Conservation (phyloP, 345 rosid species). For the Gossypium thurberi region DNA sequence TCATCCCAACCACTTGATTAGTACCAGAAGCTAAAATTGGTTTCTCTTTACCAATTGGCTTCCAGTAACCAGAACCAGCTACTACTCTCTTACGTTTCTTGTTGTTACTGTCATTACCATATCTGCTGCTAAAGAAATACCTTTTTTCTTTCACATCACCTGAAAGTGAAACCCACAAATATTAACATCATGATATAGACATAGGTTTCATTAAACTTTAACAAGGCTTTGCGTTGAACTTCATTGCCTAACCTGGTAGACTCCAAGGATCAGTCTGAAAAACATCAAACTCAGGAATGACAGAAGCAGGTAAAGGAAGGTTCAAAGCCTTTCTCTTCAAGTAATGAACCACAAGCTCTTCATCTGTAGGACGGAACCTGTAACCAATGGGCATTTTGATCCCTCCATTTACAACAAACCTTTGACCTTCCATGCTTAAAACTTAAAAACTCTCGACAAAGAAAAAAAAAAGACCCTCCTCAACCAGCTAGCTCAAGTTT, state of each 20-base stretch:
- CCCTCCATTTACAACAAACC: conserved; percentile 34
- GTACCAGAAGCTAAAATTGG: conserved; percentile 32
- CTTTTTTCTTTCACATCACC: conserved; percentile 66
- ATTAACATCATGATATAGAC: conserved; percentile 2
- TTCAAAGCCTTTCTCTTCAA: conserved; percentile 48
- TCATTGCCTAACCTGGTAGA: conserved; percentile 51
- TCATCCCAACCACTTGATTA: conserved; percentile 40
- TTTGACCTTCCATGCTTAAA: conserved; percentile 32
- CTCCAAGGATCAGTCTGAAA: conserved; percentile 56
- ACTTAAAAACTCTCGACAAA: background rate
- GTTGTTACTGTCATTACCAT: conserved; percentile 16
- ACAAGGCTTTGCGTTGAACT: background rate
- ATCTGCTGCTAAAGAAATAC: conserved; percentile 55
- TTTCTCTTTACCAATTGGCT: conserved; percentile 47
- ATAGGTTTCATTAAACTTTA: background rate
- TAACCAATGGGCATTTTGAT: conserved; percentile 69
- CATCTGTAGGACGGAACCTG: conserved; percentile 81
- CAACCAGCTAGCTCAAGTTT: background rate
- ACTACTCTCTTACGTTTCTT: conserved; percentile 27
- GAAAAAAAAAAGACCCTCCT: background rate
- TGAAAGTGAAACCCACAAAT: conserved; percentile 29
- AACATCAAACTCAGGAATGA: conserved; percentile 71
- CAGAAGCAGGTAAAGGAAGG: conserved; percentile 65
- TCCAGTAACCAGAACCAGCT: conserved; percentile 67
- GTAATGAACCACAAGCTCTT: conserved; percentile 83